Evolutionary conservation across 2,329 filamentous ascomycete species (phyloP).

Genomic region (Clonostachys rosea): DNA sequence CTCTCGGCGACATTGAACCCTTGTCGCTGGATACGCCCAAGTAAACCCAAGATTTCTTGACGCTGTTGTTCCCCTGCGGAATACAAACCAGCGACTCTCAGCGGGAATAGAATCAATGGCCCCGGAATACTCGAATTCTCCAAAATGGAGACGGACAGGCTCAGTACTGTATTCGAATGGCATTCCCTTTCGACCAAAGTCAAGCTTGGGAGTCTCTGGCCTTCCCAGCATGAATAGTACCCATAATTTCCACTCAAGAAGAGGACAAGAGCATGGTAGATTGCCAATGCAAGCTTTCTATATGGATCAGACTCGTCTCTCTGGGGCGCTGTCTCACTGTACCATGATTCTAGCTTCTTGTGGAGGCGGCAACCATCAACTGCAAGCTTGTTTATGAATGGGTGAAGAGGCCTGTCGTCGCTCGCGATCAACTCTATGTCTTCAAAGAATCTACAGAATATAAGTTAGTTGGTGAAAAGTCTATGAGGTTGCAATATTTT

Average conservation of each 20-base stretch:
- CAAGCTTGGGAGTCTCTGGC: slow-evolving; percentile 4
- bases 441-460: too few species aligned
- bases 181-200: not conserved
- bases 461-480: too few species aligned
- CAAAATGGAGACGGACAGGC: slow-evolving; percentile 1
- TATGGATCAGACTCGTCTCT: not conserved
- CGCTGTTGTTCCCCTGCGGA: not conserved
- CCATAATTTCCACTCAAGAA: slow-evolving; percentile 13
- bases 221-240: slow-evolving; percentile 11
- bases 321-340: too few species aligned
- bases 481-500: too few species aligned
- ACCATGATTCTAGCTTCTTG: too few species aligned
- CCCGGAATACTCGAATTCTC: slow-evolving; percentile 8
- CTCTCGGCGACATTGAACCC: slow-evolving; percentile 15
- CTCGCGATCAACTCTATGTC: too few species aligned
- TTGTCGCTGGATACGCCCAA: slow-evolving; percentile 7
- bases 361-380: too few species aligned
- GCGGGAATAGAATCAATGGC: slow-evolving; percentile 10
- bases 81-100: slow-evolving; percentile 13
- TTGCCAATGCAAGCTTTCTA: slow-evolving; percentile 1
- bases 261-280: slow-evolving; percentile 8
- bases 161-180: not conserved
- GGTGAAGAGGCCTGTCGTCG: not conserved
- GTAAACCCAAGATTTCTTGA: not conserved
- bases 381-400: not conserved